Conservation (phyloP, 1,284 basidiomycete genomes). For the Pseudozyma pruni region DNA sequence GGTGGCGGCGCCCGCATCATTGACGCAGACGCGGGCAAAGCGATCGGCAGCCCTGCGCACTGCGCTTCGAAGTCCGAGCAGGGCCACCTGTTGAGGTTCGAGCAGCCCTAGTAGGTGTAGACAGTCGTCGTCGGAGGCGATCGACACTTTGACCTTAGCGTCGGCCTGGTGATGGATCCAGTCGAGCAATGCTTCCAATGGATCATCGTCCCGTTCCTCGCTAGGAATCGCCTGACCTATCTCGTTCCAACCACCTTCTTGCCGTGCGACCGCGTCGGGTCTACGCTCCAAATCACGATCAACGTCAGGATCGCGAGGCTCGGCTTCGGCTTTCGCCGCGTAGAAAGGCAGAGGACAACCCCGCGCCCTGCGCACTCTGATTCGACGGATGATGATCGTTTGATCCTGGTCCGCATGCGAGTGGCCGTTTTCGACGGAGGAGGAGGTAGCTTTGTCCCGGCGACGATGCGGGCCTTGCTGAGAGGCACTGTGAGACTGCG, state of each 20-base stretch:
- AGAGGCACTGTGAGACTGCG: constrained; percentile 47
- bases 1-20: constrained; percentile 24
- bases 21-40: constrained; percentile 16
- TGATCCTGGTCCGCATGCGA: constrained; percentile 36
- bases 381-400: constrained; percentile 46
- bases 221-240: not conserved
- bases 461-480: constrained; percentile 54
- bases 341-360: constrained; percentile 34
- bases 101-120: constrained; percentile 30
- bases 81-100: not conserved
- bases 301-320: constrained; percentile 39
- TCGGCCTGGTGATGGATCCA: constrained; percentile 35
- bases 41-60: constrained; percentile 32
- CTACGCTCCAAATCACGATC: constrained; percentile 12
- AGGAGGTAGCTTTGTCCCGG: no score
- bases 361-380: constrained; percentile 39
- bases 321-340: constrained; percentile 37
- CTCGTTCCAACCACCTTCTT: not conserved
- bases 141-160: constrained; percentile 26
- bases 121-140: constrained; percentile 50
- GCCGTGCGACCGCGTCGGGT: constrained; percentile 5
- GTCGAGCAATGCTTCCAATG: constrained; percentile 35
- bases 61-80: constrained; percentile 13
- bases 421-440: no score
- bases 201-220: constrained; percentile 32